Evolutionary conservation across 2,329 filamentous ascomycete genomes (phyloP).

Genomic region (Colletotrichum lentis): DNA sequence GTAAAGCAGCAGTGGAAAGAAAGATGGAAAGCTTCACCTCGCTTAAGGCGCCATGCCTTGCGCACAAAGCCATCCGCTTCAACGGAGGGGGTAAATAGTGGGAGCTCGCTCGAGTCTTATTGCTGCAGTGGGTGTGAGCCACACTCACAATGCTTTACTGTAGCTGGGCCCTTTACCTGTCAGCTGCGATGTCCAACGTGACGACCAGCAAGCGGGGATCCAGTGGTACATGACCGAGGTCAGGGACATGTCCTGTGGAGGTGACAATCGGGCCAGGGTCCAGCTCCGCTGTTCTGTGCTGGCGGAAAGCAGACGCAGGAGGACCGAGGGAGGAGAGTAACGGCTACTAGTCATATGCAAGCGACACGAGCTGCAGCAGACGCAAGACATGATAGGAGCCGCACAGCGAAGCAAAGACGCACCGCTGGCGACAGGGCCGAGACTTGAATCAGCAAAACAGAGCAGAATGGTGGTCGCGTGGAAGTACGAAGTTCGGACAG

Average conservation of each 20-base stretch:
- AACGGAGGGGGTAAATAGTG: neutral
- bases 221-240: constrained; percentile 2
- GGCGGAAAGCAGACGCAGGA: constrained; percentile 1
- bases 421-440: neutral
- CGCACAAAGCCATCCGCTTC: constrained; percentile 19
- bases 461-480: neutral
- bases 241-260: constrained; percentile 14
- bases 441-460: neutral
- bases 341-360: constrained; percentile 5
- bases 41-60: constrained; percentile 5
- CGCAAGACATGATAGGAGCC: neutral
- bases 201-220: constrained; percentile 27
- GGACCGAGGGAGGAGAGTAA: constrained; percentile 4
- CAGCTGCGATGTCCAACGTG: constrained; percentile 35
- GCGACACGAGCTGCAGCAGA: constrained; percentile 1
- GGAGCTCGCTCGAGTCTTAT: too few relatives aligned
- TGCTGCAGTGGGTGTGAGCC: neutral
- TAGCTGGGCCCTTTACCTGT: constrained; percentile 15
- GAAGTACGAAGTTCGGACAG: neutral
- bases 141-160: neutral
- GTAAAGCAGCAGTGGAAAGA: neutral
- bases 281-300: constrained; percentile 17
- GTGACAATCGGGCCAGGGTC: constrained; percentile 22
- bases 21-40: constrained; percentile 15
- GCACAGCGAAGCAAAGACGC: neutral